Evolutionary conservation across 495 filamentous ascomycete genomes (phyloP), one percentile per base, ranked within the genome.

Genomic region (Aspergillus hancockii): DNA sequence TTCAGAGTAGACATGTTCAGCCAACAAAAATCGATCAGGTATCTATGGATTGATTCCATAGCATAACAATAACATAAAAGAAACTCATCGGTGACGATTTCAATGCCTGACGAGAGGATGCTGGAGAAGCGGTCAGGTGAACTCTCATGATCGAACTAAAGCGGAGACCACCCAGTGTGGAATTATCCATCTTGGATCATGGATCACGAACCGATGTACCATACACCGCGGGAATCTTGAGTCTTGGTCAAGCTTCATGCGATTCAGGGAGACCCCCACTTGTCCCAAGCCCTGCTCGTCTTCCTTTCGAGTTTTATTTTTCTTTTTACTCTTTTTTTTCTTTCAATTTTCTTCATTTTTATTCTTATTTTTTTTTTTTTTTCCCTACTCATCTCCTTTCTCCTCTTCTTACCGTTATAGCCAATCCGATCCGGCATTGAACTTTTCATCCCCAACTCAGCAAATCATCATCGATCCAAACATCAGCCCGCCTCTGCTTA

Each of bases 161-260:
- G 54, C 41, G 54, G 54, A 41, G 54, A 46, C 38, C 2, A 23
- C 2, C 3, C 2, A 16, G 36, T 36, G n/a, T 32, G 53, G 40
- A 45, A 25, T 43, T 4, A 43, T 18, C 8, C 14, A 55, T 43
- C 40, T 49, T 18, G 28, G 54, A 32, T 47, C 43, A 36, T 49
- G 47, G 38, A 41, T 18, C 38, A 41, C 14, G 14, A 41, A 41
- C 5, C 10, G 16, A 18, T 16, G 38, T 61, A 51, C 55, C 45
- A 64, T 54, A 52, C 50, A 34, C 50, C 22, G 25, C 49, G 56
- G 41, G 21, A 30, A 46, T 22, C 59, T 52, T 43, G 55, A 52
- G 59, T 52, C 55, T 56, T 55, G 59, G 65, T 61, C 65, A 67
- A 67, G 65, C 65, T 67, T 67, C 65, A 31, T 50, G 49, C 52